These are phyloP conservation scores for Curvularia hawaiiensis DNA, from an alignment of 2,329 filamentous ascomycete genomes.

Conservation along the genomic window DNA sequence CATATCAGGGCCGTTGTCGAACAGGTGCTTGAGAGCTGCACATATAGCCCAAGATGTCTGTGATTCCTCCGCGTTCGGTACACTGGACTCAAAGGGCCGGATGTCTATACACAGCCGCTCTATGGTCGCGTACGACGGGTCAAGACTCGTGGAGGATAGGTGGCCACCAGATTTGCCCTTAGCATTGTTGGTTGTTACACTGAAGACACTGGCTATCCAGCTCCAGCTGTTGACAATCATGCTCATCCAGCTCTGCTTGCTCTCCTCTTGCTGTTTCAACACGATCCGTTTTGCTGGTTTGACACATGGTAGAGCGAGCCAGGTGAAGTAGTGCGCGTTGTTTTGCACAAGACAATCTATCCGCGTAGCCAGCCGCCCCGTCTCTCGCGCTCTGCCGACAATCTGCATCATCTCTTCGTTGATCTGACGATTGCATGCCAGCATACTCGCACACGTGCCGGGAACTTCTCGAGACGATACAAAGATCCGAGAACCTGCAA, in stretches of 20 bases:
- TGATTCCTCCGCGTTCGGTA: constrained; percentile 25
- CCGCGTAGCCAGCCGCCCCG: constrained; percentile 22
- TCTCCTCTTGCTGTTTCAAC: neutral
- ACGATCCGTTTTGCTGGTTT: constrained; percentile 16
- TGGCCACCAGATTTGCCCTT: neutral
- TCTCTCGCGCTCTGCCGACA: constrained; percentile 25
- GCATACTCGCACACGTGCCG: constrained; percentile 38
- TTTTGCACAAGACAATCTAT: constrained; percentile 42
- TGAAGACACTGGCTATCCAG: constrained; percentile 26
- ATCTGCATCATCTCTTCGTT: constrained; percentile 36
- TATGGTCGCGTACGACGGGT: constrained; percentile 22
- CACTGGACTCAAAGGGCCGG: constrained; percentile 29
- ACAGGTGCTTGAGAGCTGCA: constrained; percentile 38
- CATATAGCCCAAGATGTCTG: constrained; percentile 43
- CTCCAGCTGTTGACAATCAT: constrained; percentile 18
- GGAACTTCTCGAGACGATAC: constrained; percentile 30
- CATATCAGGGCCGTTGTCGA: constrained; percentile 35
- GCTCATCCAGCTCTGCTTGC: constrained; percentile 3
- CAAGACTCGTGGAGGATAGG: neutral
- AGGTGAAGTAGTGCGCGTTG: constrained; percentile 40
- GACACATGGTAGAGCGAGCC: constrained; percentile 39
- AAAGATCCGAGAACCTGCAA: constrained; percentile 32
- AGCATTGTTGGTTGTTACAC: constrained; percentile 10
- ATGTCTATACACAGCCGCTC: constrained; percentile 40
- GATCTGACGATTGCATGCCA: constrained; percentile 37